These are phyloP conservation scores for Misopates orontium DNA, from an alignment of 257 asterid genomes.

Conservation along the genomic window DNA sequence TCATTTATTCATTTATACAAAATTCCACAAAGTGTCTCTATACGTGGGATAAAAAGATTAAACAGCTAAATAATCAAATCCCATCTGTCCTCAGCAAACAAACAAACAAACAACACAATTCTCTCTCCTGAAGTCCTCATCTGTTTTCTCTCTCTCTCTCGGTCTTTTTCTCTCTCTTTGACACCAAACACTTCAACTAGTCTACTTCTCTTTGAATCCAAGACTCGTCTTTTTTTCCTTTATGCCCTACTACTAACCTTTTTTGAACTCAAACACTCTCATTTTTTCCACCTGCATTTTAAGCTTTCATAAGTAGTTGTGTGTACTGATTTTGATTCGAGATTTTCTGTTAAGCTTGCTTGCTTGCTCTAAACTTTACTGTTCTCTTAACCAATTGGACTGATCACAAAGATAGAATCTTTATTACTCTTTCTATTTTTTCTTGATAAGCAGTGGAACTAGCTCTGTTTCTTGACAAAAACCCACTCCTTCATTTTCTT, in stretches of 20 bases:
- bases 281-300: slow-evolving; percentile 34
- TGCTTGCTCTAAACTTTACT: slow-evolving; percentile 13
- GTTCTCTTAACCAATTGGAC: neutral
- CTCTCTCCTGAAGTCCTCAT: too few species aligned
- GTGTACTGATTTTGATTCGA: slow-evolving; percentile 56
- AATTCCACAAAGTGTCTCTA: too few species aligned
- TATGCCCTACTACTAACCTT: slow-evolving; percentile 19
- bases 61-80: too few species aligned
- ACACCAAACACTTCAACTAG: slow-evolving; percentile 72
- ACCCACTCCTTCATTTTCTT: too few species aligned
- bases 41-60: too few species aligned
- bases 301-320: slow-evolving; percentile 52
- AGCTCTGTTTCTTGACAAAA: too few species aligned
- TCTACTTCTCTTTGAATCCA: slow-evolving; percentile 66
- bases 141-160: neutral
- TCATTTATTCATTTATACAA: too few species aligned
- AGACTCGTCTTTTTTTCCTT: slow-evolving; percentile 44
- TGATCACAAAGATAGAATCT: slow-evolving; percentile 29
- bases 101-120: too few species aligned
- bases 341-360: slow-evolving; percentile 43
- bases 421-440: neutral
- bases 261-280: slow-evolving; percentile 32
- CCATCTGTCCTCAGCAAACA: too few species aligned
- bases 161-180: slow-evolving; percentile 24
- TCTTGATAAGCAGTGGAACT: too few species aligned